A percentile compares a stretch with the other conserved stretches of the same genome.
Conservation (phyloP, 768 basidiomycete species). For the Tulasnella sp. region DNA sequence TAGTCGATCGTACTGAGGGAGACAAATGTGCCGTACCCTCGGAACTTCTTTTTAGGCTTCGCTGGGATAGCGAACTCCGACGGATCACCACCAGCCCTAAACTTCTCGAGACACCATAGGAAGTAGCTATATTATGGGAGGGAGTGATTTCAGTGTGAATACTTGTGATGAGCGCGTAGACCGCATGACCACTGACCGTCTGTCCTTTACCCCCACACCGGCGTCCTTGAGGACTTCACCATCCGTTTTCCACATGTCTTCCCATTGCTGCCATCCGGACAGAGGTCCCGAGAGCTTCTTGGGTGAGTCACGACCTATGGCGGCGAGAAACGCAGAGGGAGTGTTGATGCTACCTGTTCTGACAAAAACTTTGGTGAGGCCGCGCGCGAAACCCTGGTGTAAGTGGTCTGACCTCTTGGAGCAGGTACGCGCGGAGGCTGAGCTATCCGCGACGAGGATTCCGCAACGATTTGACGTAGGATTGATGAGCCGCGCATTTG, state of each 20-base stretch:
- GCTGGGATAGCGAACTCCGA: constrained; percentile 52
- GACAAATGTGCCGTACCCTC: constrained; percentile 45
- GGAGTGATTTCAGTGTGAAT: background rate
- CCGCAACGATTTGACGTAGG: background rate
- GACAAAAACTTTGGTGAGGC: background rate
- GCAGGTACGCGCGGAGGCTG: background rate
- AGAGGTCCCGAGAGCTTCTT: constrained; percentile 41
- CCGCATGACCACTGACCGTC: constrained; percentile 41
- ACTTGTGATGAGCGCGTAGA: background rate
- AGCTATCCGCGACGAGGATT: background rate
- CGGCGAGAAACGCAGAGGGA: constrained; percentile 54
- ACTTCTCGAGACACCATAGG: constrained; percentile 79
- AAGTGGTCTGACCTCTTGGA: background rate
- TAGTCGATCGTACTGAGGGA: constrained; percentile 1
- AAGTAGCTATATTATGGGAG: constrained; percentile 47
- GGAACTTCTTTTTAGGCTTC: constrained; percentile 60
- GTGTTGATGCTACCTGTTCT: constrained; percentile 39
- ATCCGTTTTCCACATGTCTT: constrained; percentile 53
- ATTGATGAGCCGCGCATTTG: background rate
- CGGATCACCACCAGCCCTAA: constrained; percentile 43
- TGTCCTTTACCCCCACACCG: constrained; percentile 54
- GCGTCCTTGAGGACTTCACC: constrained; percentile 49
- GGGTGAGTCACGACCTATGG: constrained; percentile 59
- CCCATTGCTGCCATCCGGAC: constrained; percentile 42
- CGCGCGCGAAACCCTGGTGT: background rate